Conservation (phyloP, 1,284 basidiomycete genomes). For the Cerioporus squamosus region DNA sequence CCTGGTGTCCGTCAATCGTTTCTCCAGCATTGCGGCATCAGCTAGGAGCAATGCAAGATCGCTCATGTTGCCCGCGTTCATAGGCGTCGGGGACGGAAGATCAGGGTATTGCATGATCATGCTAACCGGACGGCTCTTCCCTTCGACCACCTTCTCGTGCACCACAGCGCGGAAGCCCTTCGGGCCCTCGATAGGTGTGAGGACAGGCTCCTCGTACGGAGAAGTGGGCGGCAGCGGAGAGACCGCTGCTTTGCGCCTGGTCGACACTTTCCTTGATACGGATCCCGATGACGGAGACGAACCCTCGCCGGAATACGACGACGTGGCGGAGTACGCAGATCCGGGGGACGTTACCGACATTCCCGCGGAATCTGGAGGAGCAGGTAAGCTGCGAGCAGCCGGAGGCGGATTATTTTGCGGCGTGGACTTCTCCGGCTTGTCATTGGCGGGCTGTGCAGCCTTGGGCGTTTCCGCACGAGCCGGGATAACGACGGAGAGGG, state of each 20-base stretch:
- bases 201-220: conserved; percentile 23
- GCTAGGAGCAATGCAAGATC: conserved; percentile 34
- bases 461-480: neutral
- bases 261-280: conserved; percentile 12
- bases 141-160: conserved; percentile 33
- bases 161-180: conserved; percentile 36
- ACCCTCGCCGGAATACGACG: conserved; percentile 16
- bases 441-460: neutral
- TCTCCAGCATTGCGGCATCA: conserved; percentile 34
- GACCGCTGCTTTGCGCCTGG: conserved; percentile 7
- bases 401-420: conserved; percentile 26
- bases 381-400: conserved; percentile 23
- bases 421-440: neutral
- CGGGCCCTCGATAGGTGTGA: conserved; percentile 26
- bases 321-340: conserved; percentile 17
- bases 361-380: conserved; percentile 16
- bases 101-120: conserved; percentile 15
- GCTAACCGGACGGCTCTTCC: conserved; percentile 20
- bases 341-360: conserved; percentile 18
- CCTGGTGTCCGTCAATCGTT: conserved; percentile 26
- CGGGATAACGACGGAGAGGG: conserved; percentile 20
- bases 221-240: conserved; percentile 8
- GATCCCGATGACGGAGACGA: conserved; percentile 12
- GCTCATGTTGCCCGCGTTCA: conserved; percentile 29
- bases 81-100: conserved; percentile 16